Evolutionary conservation across 2,329 filamentous ascomycete species (phyloP).

Genomic region (Elsinoe fawcettii): DNA sequence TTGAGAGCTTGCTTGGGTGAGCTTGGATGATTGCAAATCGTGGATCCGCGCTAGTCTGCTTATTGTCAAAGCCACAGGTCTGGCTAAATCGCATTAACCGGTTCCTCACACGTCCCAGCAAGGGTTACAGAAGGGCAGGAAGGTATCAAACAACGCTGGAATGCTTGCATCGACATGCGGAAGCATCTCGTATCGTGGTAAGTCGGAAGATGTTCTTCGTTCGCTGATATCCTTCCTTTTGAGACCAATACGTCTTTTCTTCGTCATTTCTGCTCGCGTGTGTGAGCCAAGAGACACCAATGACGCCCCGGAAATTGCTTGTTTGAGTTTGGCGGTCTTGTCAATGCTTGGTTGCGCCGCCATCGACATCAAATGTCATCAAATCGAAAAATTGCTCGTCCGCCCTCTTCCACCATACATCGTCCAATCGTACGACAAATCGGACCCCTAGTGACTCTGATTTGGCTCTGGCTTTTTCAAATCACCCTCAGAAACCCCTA

Average conservation of each 20-base stretch:
- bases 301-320: conserved; percentile 8
- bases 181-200: neutral
- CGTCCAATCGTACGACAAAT: conserved; percentile 2
- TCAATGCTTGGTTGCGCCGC: conserved; percentile 9
- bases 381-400: neutral
- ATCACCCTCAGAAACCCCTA: neutral
- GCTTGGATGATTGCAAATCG: conserved; percentile 9
- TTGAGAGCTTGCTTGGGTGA: neutral
- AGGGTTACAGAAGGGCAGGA: neutral
- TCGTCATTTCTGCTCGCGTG: neutral
- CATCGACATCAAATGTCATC: conserved; percentile 1
- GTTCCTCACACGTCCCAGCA: neutral
- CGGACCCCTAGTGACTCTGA: neutral
- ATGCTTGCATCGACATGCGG: neutral
- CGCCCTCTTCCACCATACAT: neutral
- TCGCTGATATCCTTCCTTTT: neutral
- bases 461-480: conserved; percentile 1
- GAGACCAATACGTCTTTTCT: neutral
- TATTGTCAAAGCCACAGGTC: neutral
- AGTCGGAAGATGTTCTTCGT: neutral
- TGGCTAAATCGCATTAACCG: conserved; percentile 4
- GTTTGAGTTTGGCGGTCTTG: conserved; percentile 9
- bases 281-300: conserved; percentile 8
- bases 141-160: neutral
- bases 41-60: conserved; percentile 1